A percentile compares a stretch with the other conserved stretches of the same genome.
Evolutionary conservation across 768 basidiomycete genomes (phyloP).

Genomic region (Agrocybe praecox): DNA sequence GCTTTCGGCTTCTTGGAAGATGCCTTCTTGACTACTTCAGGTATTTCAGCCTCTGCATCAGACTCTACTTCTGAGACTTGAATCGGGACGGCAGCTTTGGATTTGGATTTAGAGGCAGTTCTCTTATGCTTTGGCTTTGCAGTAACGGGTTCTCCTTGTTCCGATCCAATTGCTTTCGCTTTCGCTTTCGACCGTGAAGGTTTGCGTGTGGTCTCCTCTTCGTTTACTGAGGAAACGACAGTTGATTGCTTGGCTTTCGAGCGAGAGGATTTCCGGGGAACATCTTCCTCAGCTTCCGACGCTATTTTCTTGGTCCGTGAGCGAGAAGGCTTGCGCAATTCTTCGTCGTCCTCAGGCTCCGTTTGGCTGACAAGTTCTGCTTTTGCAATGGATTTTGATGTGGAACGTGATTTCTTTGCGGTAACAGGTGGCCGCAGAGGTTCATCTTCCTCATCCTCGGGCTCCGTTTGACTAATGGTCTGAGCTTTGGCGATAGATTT

Average conservation of each 20-base stretch:
- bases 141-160: constrained; percentile 17
- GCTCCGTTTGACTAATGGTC: constrained; percentile 10
- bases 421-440: constrained; percentile 10
- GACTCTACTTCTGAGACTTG: constrained; percentile 13
- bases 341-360: constrained; percentile 8
- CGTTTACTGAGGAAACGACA: constrained; percentile 9
- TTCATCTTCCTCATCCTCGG: constrained; percentile 8
- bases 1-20: constrained; percentile 14
- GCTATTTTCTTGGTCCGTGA: constrained; percentile 28
- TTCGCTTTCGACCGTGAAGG: constrained; percentile 19
- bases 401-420: constrained; percentile 23
- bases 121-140: constrained; percentile 11
- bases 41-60: constrained; percentile 10
- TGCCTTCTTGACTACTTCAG: constrained; percentile 14
- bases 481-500: constrained; percentile 20
- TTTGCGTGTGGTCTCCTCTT: constrained; percentile 16
- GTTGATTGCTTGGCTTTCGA: constrained; percentile 16
- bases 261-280: constrained; percentile 13
- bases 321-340: constrained; percentile 22
- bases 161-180: constrained; percentile 17
- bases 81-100: constrained; percentile 9
- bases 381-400: constrained; percentile 22
- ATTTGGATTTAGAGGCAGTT: constrained; percentile 14
- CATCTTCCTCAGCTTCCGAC: constrained; percentile 21
- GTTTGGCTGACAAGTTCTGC: constrained; percentile 11